These are phyloP conservation scores for Ceriops tagal DNA, from an alignment of 345 rosid species.

Conservation along the genomic window DNA sequence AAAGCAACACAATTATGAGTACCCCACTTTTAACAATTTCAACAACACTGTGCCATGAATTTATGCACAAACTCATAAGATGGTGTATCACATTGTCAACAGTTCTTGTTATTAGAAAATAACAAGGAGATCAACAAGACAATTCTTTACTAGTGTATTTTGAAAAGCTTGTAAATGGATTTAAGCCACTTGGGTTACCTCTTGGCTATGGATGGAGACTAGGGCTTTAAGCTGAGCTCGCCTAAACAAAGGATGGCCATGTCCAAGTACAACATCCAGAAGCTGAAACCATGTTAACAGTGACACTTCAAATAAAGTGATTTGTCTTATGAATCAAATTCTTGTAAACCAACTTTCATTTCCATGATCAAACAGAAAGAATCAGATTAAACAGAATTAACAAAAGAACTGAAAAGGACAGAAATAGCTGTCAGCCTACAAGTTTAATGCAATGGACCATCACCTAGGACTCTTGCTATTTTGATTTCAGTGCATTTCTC, in stretches of 20 bases:
- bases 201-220: slow-evolving; percentile 28
- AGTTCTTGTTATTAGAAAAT: too few species aligned
- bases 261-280: slow-evolving; percentile 27
- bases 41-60: too few species aligned
- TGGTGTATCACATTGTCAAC: not conserved
- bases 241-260: slow-evolving; percentile 24
- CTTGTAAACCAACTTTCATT: too few species aligned
- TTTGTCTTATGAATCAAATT: too few species aligned
- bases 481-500: too few species aligned
- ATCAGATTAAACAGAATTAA: not conserved
- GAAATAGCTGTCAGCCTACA: not conserved
- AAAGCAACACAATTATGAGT: not conserved
- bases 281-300: slow-evolving; percentile 18
- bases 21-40: not conserved
- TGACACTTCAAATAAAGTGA: not conserved
- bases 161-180: too few species aligned
- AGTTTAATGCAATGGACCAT: not conserved
- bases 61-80: too few species aligned
- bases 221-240: slow-evolving; percentile 34
- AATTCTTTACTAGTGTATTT: too few species aligned
- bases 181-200: slow-evolving; percentile 12
- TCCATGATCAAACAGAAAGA: not conserved
- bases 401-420: not conserved
- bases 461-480: not conserved
- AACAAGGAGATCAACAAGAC: not conserved